Conservation (phyloP, 257 asterid species). For the Ligustrum vulgare region DNA sequence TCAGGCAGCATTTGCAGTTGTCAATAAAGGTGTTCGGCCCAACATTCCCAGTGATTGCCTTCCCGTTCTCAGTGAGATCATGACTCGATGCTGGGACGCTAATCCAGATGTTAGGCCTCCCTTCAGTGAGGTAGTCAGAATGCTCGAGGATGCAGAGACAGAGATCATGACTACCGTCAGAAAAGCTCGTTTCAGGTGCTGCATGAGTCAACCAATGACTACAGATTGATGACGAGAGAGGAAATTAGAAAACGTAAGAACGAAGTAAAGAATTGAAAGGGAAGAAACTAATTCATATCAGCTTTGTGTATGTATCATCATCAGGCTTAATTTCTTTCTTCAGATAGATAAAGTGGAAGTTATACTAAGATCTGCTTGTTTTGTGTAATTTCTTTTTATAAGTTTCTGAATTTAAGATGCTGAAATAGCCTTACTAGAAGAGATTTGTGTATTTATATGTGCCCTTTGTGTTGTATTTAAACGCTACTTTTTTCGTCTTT, state of each 20-base stretch:
- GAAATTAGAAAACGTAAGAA: constrained; percentile 26
- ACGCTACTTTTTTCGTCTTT: not conserved
- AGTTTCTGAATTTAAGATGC: constrained; percentile 42
- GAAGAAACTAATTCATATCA: constrained; percentile 30
- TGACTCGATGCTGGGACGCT: constrained; percentile 69
- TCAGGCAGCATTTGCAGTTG: constrained; percentile 74
- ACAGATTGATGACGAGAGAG: constrained; percentile 36
- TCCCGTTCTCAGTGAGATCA: constrained; percentile 55
- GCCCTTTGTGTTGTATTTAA: constrained; percentile 23
- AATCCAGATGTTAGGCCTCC: constrained; percentile 63
- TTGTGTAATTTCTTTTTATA: constrained; percentile 21
- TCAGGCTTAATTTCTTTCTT: constrained; percentile 37
- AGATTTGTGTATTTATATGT: constrained; percentile 45
- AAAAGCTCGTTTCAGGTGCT: constrained; percentile 81
- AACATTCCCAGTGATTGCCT: constrained; percentile 56
- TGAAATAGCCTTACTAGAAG: constrained; percentile 55
- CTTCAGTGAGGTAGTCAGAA: constrained; percentile 52
- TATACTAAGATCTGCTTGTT: constrained; percentile 36
- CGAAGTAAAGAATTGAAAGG: constrained; percentile 20
- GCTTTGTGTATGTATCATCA: constrained; percentile 45
- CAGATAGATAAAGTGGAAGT: constrained; percentile 34
- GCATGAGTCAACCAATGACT: constrained; percentile 68
- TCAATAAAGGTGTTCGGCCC: constrained; percentile 68
- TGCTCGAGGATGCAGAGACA: constrained; percentile 68
- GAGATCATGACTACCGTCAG: constrained; percentile 67